These are phyloP conservation scores for Acer yangbiense DNA, from an alignment of 345 rosid genomes.

Conservation along the genomic window DNA sequence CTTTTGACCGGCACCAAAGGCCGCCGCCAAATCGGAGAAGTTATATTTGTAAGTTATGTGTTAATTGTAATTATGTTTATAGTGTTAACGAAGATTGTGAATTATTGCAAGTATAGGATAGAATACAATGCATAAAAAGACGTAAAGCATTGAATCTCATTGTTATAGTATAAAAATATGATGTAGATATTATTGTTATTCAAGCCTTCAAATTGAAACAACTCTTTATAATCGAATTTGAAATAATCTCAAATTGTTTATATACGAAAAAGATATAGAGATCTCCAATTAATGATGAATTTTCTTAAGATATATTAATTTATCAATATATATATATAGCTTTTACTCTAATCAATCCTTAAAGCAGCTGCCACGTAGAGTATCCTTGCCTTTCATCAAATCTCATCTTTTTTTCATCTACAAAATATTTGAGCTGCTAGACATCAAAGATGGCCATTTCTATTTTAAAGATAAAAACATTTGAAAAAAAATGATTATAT, in stretches of 20 bases:
- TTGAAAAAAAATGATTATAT: too few relatives aligned
- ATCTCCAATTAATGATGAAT: background rate
- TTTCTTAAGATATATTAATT: too few relatives aligned
- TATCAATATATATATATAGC: background rate
- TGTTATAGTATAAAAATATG: background rate
- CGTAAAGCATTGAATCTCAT: slow-evolving; percentile 12
- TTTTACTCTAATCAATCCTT: slow-evolving; percentile 15
- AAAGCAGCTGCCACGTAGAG: background rate
- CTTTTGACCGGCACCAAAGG: background rate
- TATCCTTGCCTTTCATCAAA: background rate
- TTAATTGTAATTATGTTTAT: background rate
- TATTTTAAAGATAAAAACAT: too few relatives aligned
- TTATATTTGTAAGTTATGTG: background rate
- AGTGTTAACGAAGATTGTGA: slow-evolving; percentile 1
- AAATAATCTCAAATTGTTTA: too few relatives aligned
- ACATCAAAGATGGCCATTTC: too few relatives aligned
- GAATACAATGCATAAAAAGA: slow-evolving; percentile 23
- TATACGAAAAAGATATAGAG: background rate
- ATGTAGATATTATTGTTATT: slow-evolving; percentile 8
- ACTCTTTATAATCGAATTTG: background rate
- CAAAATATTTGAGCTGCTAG: background rate
- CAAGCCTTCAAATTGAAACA: background rate
- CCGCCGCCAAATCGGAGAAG: background rate
- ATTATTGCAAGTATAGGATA: background rate
- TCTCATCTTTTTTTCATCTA: background rate